Conservation (phyloP, 179 eudicot genomes). For the Sideroxylon spinosum region DNA sequence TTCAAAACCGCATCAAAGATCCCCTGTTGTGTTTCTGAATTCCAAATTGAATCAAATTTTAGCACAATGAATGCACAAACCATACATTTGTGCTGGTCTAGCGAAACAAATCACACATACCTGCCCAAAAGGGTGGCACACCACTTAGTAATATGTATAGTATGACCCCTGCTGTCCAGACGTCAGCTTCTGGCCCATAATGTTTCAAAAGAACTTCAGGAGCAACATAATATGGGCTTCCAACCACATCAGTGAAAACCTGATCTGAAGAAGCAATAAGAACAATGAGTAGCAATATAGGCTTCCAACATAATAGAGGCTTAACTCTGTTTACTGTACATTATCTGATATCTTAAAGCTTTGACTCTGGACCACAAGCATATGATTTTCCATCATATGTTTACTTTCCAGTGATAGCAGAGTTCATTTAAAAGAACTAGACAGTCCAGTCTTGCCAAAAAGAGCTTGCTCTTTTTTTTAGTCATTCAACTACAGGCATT, state of each 20-base stretch:
- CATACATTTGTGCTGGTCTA: neutral
- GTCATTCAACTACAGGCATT: neutral
- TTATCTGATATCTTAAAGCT: neutral
- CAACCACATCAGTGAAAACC: slow-evolving; percentile 60
- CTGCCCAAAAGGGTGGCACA: slow-evolving; percentile 77
- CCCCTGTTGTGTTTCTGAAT: slow-evolving; percentile 69
- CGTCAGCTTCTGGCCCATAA: slow-evolving; percentile 70
- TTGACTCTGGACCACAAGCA: neutral
- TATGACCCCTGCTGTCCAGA: slow-evolving; percentile 80
- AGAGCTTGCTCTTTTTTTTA: neutral
- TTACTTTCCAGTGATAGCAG: neutral
- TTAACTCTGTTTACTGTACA: neutral
- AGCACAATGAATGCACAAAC: neutral
- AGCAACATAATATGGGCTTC: slow-evolving; percentile 76
- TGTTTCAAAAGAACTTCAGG: slow-evolving; percentile 69
- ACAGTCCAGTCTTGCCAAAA: too few relatives aligned
- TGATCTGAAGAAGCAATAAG: slow-evolving; percentile 40
- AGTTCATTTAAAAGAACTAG: neutral
- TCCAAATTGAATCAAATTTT: slow-evolving; percentile 9
- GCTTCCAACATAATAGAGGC: too few relatives aligned
- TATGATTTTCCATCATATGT: neutral
- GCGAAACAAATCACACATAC: slow-evolving; percentile 23
- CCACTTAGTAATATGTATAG: slow-evolving; percentile 66
- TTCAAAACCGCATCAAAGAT: slow-evolving; percentile 73
- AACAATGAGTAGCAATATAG: neutral